Percentiles rank a stretch among this genome's conserved stretches.
Evolutionary conservation across 2,329 filamentous ascomycete species (phyloP).

Genomic region (Chaetothyriales sp.): DNA sequence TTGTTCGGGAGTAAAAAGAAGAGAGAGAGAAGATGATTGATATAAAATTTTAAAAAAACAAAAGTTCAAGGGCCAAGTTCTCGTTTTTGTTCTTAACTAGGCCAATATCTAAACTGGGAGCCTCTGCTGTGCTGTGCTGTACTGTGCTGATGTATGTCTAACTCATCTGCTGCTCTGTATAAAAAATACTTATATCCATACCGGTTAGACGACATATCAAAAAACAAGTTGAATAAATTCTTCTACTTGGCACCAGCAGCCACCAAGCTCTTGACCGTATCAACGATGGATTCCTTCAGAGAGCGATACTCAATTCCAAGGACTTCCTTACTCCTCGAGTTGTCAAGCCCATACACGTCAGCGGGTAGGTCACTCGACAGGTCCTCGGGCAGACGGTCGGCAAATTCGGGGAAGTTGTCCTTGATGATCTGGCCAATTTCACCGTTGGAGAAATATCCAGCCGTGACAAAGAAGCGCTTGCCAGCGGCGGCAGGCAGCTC

Average conservation of each 20-base stretch:
- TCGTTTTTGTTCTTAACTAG: no score
- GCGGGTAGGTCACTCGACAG: constrained; percentile 42
- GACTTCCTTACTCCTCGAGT: constrained; percentile 26
- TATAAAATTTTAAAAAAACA: not conserved
- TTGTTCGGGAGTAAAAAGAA: constrained; percentile 45
- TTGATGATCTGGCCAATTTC: constrained; percentile 28
- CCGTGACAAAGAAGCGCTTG: constrained; percentile 31
- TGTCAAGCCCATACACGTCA: constrained; percentile 32
- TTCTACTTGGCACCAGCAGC: constrained; percentile 28
- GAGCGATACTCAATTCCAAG: constrained; percentile 27
- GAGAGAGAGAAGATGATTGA: not conserved
- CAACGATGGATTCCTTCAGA: constrained; percentile 25
- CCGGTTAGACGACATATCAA: not conserved
- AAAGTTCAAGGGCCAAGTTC: not conserved
- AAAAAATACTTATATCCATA: no score
- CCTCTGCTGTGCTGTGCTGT: no score
- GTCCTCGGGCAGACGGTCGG: constrained; percentile 27
- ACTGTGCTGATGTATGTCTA: not conserved
- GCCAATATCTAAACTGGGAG: no score
- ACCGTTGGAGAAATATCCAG: constrained; percentile 29
- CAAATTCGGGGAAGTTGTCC: constrained; percentile 29
- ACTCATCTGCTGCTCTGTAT: no score
- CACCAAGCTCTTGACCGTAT: constrained; percentile 42
- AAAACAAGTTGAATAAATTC: no score
- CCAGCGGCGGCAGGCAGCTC: constrained; percentile 31